Conservation (phyloP, 1,139 yeast genomes). For the Yamadazyma atlantica region DNA sequence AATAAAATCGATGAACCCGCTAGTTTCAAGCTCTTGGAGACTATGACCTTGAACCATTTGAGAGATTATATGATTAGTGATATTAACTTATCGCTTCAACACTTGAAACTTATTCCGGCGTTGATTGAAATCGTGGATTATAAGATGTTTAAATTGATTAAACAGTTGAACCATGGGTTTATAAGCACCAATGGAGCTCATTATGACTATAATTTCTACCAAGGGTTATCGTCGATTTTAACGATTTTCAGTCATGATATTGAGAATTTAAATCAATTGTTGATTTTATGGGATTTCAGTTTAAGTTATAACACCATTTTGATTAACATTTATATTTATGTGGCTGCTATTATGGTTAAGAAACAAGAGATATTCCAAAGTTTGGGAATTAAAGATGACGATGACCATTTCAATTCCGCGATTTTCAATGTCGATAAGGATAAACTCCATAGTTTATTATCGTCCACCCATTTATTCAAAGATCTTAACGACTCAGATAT, state of each 20-base stretch:
- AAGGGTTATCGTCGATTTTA: conserved; percentile 70
- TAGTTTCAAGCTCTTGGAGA: conserved; percentile 53
- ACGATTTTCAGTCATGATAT: conserved; percentile 82
- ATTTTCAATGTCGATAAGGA: conserved; percentile 35
- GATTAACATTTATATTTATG: conserved; percentile 55
- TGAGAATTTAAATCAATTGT: conserved; percentile 45
- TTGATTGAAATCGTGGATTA: conserved; percentile 53
- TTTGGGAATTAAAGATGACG: conserved; percentile 18
- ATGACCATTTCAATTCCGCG: conserved; percentile 11
- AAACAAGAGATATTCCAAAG: conserved; percentile 38
- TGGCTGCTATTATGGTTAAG: conserved; percentile 45
- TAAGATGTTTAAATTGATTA: conserved; percentile 49
- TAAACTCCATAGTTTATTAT: conserved; percentile 40
- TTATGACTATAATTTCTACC: conserved; percentile 50
- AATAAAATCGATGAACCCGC: conserved; percentile 30
- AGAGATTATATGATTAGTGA: conserved; percentile 85
- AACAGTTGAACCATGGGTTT: conserved; percentile 32
- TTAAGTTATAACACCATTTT: conserved; percentile 47
- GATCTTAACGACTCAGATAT: conserved; percentile 32
- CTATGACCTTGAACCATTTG: conserved; percentile 59
- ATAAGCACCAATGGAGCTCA: conserved; percentile 26
- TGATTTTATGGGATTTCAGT: conserved; percentile 63
- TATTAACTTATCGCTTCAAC: conserved; percentile 63
- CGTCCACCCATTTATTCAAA: conserved; percentile 33
- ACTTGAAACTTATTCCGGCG: conserved; percentile 64